Percentiles rank a stretch among this genome's conserved stretches.
Evolutionary conservation across 2,329 filamentous ascomycete genomes (phyloP).

Genomic region (Hypoxylon sp.): DNA sequence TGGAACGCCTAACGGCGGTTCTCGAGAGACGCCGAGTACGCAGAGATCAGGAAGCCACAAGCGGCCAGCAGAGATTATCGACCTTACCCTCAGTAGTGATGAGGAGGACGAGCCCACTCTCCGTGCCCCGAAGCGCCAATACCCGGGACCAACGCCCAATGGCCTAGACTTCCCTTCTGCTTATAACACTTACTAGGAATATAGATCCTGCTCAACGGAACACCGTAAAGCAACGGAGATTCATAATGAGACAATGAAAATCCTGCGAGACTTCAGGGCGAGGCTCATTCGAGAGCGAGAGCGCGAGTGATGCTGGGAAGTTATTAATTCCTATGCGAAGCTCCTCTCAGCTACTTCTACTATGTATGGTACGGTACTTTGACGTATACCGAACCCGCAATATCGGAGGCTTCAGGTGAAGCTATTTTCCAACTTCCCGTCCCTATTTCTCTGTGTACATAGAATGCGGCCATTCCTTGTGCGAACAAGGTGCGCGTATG

Average conservation of each 20-base stretch:
- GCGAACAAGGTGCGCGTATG: conserved; percentile 18
- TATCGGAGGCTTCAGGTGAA: conserved; percentile 1
- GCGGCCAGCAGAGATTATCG: conserved; percentile 65
- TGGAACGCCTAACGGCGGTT: conserved; percentile 41
- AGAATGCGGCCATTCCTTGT: conserved; percentile 24
- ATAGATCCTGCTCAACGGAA: background rate
- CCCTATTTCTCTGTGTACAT: conserved; percentile 35
- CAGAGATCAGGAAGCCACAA: conserved; percentile 55
- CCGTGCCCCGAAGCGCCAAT: conserved; percentile 64
- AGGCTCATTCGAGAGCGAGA: background rate
- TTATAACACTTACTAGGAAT: conserved; percentile 24
- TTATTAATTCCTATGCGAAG: background rate
- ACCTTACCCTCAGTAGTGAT: conserved; percentile 70
- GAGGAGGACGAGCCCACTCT: conserved; percentile 60
- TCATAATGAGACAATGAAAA: conserved; percentile 3
- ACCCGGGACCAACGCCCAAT: conserved; percentile 36
- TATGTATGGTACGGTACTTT: conserved; percentile 4
- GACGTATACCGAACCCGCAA: conserved; percentile 3
- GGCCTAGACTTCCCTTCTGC: conserved; percentile 28
- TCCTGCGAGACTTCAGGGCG: background rate
- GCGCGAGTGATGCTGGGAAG: background rate
- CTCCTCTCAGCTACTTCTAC: conserved; percentile 1
- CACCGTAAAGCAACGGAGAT: background rate
- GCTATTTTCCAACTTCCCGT: conserved; percentile 2
- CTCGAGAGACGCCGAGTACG: conserved; percentile 53